Percentiles rank a stretch among this genome's conserved stretches.
phyloP scores from a whole-genome alignment of 2,329 filamentous ascomycete genomes.

The Cryphonectria radicalis region DNA sequence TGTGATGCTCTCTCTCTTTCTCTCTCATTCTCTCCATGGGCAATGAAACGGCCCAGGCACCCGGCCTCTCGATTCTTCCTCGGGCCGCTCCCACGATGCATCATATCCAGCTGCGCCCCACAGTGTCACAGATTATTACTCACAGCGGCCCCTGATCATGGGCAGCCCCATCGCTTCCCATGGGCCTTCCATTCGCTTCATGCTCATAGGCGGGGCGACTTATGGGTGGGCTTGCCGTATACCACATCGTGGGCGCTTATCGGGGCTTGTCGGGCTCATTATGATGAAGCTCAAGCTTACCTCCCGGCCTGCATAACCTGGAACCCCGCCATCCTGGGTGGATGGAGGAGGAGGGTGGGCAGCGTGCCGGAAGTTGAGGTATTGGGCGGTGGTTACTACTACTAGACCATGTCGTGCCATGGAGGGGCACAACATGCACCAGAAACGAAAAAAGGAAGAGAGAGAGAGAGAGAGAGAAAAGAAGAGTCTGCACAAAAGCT shows the following conservation, averaged over 20 bases:
- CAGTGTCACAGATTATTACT: constrained; percentile 26
- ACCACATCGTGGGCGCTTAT: constrained; percentile 27
- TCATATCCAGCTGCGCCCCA: constrained; percentile 18
- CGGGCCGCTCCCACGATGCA: constrained; percentile 22
- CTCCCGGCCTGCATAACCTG: constrained; percentile 20
- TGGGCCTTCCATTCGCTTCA: constrained; percentile 5
- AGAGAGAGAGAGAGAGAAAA: neutral
- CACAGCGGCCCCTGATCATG: constrained; percentile 15
- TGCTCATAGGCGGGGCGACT: neutral
- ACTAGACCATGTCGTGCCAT: constrained; percentile 1
- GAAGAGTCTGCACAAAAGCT: neutral
- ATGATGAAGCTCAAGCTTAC: neutral
- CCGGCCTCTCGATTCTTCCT: neutral
- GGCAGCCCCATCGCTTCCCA: constrained; percentile 8
- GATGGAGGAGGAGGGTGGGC: constrained; percentile 22
- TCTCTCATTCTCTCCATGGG: neutral
- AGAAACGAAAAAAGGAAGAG: neutral
- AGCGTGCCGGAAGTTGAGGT: constrained; percentile 16
- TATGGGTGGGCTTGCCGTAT: constrained; percentile 4
- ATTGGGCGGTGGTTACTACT: neutral
- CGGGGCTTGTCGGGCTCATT: constrained; percentile 8
- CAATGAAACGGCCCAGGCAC: neutral
- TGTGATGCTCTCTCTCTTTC: neutral
- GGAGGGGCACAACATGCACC: constrained; percentile 15
- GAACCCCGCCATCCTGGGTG: constrained; percentile 22